Conservation (phyloP, 441 rosid species). For the Corymbia citriodora region DNA sequence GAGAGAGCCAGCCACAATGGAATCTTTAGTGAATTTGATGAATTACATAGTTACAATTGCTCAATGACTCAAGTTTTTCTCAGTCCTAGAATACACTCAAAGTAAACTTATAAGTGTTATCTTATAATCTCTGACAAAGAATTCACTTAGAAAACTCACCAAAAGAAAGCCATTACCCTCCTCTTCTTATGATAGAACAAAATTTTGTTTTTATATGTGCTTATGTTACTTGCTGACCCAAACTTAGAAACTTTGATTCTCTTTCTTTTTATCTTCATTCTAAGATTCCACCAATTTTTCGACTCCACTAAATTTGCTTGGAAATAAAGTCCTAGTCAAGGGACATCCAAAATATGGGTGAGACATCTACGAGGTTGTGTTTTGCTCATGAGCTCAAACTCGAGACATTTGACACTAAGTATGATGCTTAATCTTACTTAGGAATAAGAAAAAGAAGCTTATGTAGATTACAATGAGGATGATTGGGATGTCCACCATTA, state of each 20-base stretch:
- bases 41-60: background rate
- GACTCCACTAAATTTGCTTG: background rate
- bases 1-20: background rate
- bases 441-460: background rate
- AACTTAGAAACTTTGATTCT: background rate
- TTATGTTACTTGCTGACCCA: background rate
- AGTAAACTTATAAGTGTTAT: background rate
- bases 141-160: background rate
- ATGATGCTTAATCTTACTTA: background rate
- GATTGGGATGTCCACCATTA: background rate
- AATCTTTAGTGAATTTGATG: background rate
- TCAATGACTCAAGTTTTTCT: background rate
- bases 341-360: background rate
- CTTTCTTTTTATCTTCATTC: background rate
- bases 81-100: background rate
- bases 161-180: background rate
- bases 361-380: background rate
- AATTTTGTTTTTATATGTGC: background rate
- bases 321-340: background rate
- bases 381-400: background rate
- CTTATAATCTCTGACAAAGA: background rate
- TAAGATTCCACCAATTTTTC: background rate
- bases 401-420: background rate
- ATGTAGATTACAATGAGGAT: background rate
- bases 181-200: background rate